A percentile compares a stretch with the other conserved stretches of the same genome.
These are phyloP conservation scores for Trametes coccinea DNA, from an alignment of 768 basidiomycete genomes.

Conservation along the genomic window DNA sequence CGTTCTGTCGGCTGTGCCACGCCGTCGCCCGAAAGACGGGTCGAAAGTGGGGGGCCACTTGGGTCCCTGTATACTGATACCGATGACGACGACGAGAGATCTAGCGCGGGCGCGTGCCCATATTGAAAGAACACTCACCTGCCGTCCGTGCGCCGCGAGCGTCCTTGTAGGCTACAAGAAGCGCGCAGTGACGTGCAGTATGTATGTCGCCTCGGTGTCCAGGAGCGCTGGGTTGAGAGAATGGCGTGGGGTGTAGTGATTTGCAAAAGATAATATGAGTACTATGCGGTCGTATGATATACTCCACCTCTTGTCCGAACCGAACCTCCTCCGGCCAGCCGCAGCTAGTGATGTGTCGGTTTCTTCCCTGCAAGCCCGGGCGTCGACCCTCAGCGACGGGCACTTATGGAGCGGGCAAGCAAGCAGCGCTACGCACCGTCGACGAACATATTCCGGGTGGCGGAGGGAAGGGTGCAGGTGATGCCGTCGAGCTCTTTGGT, in stretches of 20 bases:
- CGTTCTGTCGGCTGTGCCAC: conserved; percentile 23
- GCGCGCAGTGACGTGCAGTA: too few species aligned
- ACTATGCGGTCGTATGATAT: neutral
- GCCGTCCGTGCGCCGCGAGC: neutral
- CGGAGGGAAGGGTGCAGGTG: conserved; percentile 80
- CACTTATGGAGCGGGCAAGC: neutral
- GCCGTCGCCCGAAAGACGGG: conserved; percentile 20
- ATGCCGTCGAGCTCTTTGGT: conserved; percentile 85
- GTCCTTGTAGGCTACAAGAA: too few species aligned
- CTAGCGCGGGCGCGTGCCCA: neutral
- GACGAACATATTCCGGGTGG: conserved; percentile 97
- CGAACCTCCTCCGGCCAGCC: too few species aligned
- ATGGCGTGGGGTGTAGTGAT: neutral
- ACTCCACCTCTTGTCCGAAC: too few species aligned
- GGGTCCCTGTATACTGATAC: conserved; percentile 15
- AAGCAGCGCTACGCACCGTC: conserved; percentile 56
- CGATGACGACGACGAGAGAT: neutral
- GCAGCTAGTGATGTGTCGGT: conserved; percentile 44
- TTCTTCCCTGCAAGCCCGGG: conserved; percentile 43
- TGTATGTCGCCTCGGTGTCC: too few species aligned
- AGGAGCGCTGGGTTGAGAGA: neutral
- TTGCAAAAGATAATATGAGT: neutral
- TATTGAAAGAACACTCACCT: too few species aligned
- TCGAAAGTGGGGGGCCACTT: conserved; percentile 4
- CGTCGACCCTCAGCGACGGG: neutral